Percentiles rank a stretch among this genome's conserved stretches.
Evolutionary conservation across 2,329 filamentous ascomycete genomes (phyloP).

Genomic region (Scolecobasidium constrictum): DNA sequence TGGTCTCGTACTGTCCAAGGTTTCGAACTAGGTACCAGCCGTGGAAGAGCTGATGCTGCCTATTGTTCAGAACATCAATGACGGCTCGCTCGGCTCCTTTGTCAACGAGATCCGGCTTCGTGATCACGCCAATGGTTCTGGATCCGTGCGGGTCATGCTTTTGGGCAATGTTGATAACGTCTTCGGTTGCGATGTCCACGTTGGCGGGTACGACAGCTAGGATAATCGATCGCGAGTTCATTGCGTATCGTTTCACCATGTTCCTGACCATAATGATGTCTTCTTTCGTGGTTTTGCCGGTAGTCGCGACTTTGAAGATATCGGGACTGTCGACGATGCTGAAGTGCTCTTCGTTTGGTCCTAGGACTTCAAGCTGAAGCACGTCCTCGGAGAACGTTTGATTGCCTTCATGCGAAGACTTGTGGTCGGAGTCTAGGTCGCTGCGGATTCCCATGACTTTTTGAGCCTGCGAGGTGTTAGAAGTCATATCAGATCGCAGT

Average conservation of each 20-base stretch:
- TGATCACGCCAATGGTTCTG: slow-evolving; percentile 47
- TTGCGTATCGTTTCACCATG: slow-evolving; percentile 34
- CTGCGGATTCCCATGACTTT: slow-evolving; percentile 16
- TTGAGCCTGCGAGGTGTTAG: too few relatives aligned
- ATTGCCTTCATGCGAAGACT: slow-evolving; percentile 14
- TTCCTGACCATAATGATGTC: slow-evolving; percentile 35
- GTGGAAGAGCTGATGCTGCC: slow-evolving; percentile 14
- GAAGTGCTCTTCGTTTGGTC: slow-evolving; percentile 21
- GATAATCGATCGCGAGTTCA: slow-evolving; percentile 31
- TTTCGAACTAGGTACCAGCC: slow-evolving; percentile 24
- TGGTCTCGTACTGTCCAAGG: slow-evolving; percentile 18
- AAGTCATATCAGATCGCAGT: too few relatives aligned
- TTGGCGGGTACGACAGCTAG: slow-evolving; percentile 32
- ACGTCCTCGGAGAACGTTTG: slow-evolving; percentile 30
- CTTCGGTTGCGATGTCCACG: slow-evolving; percentile 44
- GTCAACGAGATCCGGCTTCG: slow-evolving; percentile 40
- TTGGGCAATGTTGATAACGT: slow-evolving; percentile 37
- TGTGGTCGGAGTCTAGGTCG: too few relatives aligned
- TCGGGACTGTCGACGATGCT: slow-evolving; percentile 42
- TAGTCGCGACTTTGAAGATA: slow-evolving; percentile 34
- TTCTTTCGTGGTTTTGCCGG: slow-evolving; percentile 27
- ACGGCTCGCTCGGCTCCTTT: slow-evolving; percentile 20
- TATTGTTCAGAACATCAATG: slow-evolving; percentile 14
- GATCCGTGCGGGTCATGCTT: slow-evolving; percentile 33
- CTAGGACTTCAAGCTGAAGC: neutral